phyloP scores from a whole-genome alignment of 2,329 filamentous ascomycete species.

The Colletotrichum tropicicola region DNA sequence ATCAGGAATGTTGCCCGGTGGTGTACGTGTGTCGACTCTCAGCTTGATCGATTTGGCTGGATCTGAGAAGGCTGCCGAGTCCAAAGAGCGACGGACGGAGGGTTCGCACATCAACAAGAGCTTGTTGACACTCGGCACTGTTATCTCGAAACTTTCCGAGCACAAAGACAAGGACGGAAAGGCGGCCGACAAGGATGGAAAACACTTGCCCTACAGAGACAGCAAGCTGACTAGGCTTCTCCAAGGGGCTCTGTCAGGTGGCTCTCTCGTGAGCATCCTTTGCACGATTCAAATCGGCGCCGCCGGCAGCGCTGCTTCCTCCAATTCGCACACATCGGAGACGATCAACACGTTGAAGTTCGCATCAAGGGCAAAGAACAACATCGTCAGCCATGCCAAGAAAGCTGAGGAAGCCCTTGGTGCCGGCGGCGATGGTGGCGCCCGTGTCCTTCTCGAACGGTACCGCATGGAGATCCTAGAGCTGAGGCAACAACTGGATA shows the following conservation, averaged over 20 bases:
- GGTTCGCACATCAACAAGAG: conserved; percentile 99
- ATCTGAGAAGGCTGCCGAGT: conserved; percentile 94
- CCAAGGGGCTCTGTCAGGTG: conserved; percentile 91
- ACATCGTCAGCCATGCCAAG: conserved; percentile 96
- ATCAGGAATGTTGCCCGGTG: conserved; percentile 78
- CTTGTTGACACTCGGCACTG: conserved; percentile 90
- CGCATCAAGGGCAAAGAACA: conserved; percentile 96
- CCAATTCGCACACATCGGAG: conserved; percentile 82
- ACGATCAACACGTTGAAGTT: conserved; percentile 98
- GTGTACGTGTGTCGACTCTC: conserved; percentile 92
- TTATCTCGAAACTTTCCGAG: conserved; percentile 92
- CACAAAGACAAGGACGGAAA: conserved; percentile 84
- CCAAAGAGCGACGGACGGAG: conserved; percentile 92
- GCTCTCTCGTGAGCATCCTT: conserved; percentile 95
- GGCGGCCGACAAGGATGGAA: conserved; percentile 80
- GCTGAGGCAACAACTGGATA: conserved; percentile 81
- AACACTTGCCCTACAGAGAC: conserved; percentile 95
- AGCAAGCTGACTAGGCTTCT: conserved; percentile 95
- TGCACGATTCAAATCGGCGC: conserved; percentile 95
- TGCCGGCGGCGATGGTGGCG: conserved; percentile 82
- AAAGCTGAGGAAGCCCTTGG: conserved; percentile 89
- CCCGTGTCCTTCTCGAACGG: conserved; percentile 86
- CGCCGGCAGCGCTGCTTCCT: conserved; percentile 73
- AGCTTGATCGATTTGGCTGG: conserved; percentile 97
- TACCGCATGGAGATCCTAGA: conserved; percentile 94